These are phyloP conservation scores for Piromyces finnis DNA, from an alignment of 192 early-diverging fungal genomes.

Conservation along the genomic window DNA sequence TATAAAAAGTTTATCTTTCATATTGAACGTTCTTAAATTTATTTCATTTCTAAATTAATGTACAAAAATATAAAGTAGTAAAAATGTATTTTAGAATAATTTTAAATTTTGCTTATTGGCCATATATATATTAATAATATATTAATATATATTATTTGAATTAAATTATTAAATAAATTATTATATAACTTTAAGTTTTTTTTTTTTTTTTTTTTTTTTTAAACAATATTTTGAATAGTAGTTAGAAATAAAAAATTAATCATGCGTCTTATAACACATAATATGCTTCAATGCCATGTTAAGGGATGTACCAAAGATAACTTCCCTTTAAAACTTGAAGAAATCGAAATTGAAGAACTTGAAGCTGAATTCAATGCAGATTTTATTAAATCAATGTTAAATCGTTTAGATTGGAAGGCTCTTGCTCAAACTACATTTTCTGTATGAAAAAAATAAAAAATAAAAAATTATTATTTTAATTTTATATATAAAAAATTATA, in stretches of 20 bases:
- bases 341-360: constrained; percentile 57
- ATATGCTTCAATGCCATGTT: constrained; percentile 97
- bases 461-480: too few relatives aligned
- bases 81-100: too few relatives aligned
- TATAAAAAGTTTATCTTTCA: too few relatives aligned
- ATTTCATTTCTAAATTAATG: too few relatives aligned
- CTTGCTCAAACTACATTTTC: constrained; percentile 39
- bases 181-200: too few relatives aligned
- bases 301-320: constrained; percentile 79
- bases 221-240: not conserved
- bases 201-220: not conserved
- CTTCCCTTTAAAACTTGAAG: constrained; percentile 76
- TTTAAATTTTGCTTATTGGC: too few relatives aligned
- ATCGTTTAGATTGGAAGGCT: constrained; percentile 62
- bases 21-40: too few relatives aligned
- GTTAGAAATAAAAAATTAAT: not conserved
- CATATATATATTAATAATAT: too few relatives aligned
- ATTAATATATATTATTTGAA: too few relatives aligned
- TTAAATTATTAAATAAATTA: too few relatives aligned
- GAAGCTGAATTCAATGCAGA: constrained; percentile 78
- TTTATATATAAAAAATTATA: too few relatives aligned
- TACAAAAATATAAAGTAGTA: too few relatives aligned
- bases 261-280: constrained; percentile 91
- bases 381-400: constrained; percentile 65
- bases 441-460: constrained; percentile 15